Base-by-base conservation (phyloP, 2,329 filamentous ascomycete genomes). In the Calonectria montana region DNA sequence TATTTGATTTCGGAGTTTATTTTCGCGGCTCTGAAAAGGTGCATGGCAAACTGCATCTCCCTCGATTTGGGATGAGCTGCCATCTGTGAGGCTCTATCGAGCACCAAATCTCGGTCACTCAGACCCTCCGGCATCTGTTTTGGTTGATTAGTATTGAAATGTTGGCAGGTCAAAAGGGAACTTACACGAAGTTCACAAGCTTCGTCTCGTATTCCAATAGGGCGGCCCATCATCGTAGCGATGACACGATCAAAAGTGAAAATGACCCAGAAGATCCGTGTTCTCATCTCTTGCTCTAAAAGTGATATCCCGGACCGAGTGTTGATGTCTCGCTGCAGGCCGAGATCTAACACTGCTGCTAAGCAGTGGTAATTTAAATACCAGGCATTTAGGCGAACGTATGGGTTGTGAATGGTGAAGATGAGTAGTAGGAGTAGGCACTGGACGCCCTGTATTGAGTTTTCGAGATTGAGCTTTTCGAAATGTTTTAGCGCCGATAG, bases 1-100 rank as follows among this genome's bases (percentile, higher is more conserved):
- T 89, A 89, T 78, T 90, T 90, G n/a, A 90, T 89, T 74, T 90
- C 88, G 0, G 88, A 90, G 68, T 89, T 90, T 7, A 89, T 80
- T 21, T 83, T 85, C 0, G 86, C 81, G 0, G 87, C 81, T 59
- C 79, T 83, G 76, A 89, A 89, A 0, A 89, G 77, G 61, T 89
- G 87, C 9, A 89, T 83, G 0, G 87, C 84, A 61, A 83, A 87
- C 0, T 82, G 76, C 75, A 87, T 85, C 10, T 74, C 75, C 2
- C 61, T 73, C 0, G 50, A 67, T 12, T 31, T 25, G 0, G 64
- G 45, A n/a, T 50, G 64, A 6, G 41, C 27, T 15, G 2, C 21
- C 1, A 5, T 35, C 48, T 8, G 15, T 1, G 59, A n/a, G 45
- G 50, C 9, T n/a, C 15, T 71, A 16, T 23, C 48, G 43, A 9